phyloP scores from a whole-genome alignment of 2,329 filamentous ascomycete genomes.

The Fusarium euwallaceae region DNA sequence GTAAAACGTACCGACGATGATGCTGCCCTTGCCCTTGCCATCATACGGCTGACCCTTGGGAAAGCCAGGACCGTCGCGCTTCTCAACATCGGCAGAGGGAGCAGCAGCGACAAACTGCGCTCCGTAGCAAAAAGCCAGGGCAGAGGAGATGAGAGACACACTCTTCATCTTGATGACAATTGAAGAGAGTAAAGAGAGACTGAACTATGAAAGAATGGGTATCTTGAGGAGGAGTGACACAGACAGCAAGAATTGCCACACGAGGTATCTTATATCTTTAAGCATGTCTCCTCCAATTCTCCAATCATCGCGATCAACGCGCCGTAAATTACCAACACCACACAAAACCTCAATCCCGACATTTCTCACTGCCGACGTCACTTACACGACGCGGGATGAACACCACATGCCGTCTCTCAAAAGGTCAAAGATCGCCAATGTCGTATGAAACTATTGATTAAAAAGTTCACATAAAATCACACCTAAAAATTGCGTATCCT shows the following conservation, averaged over 20 bases:
- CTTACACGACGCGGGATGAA: slow-evolving; percentile 7
- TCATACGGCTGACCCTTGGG: slow-evolving; percentile 68
- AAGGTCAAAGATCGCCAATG: slow-evolving; percentile 28
- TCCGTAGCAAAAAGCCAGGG: slow-evolving; percentile 26
- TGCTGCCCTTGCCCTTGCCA: slow-evolving; percentile 68
- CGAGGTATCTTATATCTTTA: slow-evolving; percentile 16
- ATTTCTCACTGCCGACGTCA: background rate
- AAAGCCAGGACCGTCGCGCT: slow-evolving; percentile 53
- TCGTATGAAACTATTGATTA: slow-evolving; percentile 15
- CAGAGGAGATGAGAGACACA: slow-evolving; percentile 23
- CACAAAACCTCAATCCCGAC: background rate
- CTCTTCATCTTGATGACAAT: slow-evolving; percentile 21
- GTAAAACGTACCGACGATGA: slow-evolving; percentile 64
- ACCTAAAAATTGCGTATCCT: slow-evolving; percentile 22
- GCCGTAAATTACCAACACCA: slow-evolving; percentile 6
- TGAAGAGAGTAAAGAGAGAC: background rate
- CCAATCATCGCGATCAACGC: background rate
- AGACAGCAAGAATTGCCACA: background rate
- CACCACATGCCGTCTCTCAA: slow-evolving; percentile 4
- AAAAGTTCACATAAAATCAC: slow-evolving; percentile 9
- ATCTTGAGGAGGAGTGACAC: background rate
- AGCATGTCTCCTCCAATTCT: background rate
- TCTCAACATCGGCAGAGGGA: slow-evolving; percentile 17
- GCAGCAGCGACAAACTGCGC: slow-evolving; percentile 20
- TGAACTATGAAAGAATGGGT: background rate